Evolutionary conservation across 2,329 filamentous ascomycete genomes (phyloP).

Genomic region (Elsinoe batatas): DNA sequence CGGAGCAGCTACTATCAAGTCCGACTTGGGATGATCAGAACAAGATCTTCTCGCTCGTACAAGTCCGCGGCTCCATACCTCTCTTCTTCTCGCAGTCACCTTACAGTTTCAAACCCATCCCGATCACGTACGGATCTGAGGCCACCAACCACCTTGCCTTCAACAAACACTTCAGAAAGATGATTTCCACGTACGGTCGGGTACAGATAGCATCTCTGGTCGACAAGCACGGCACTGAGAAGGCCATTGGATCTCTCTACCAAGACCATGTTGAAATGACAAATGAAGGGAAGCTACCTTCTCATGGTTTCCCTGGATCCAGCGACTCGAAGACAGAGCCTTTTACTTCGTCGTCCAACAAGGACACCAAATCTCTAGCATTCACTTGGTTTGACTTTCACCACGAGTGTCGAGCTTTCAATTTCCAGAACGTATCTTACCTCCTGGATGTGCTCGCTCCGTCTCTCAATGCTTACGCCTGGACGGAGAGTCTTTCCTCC

Average conservation of each 20-base stretch:
- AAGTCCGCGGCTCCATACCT: conserved; percentile 83
- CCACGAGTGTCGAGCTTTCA: conserved; percentile 85
- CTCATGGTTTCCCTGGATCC: conserved; percentile 3
- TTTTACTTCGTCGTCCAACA: neutral
- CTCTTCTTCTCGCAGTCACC: conserved; percentile 92
- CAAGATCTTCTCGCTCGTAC: conserved; percentile 72
- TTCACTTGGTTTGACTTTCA: conserved; percentile 99
- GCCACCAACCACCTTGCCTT: conserved; percentile 72
- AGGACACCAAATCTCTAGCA: conserved; percentile 44
- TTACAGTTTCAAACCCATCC: conserved; percentile 82
- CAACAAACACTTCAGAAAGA: conserved; percentile 63
- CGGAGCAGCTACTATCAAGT: conserved; percentile 80
- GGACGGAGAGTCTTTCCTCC: conserved; percentile 50
- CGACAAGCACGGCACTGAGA: conserved; percentile 77
- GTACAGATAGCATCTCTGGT: conserved; percentile 76
- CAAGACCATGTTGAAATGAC: conserved; percentile 58
- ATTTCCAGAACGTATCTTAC: conserved; percentile 84
- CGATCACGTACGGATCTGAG: conserved; percentile 68
- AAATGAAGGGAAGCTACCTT: conserved; percentile 40
- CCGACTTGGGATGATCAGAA: conserved; percentile 51
- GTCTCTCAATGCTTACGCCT: conserved; percentile 61
- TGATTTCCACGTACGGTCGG: conserved; percentile 61
- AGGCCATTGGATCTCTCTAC: conserved; percentile 68
- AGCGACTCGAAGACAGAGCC: neutral
- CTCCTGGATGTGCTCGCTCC: conserved; percentile 61